Base-by-base conservation (phyloP, 768 basidiomycete genomes). In the Boletales sp. region DNA sequence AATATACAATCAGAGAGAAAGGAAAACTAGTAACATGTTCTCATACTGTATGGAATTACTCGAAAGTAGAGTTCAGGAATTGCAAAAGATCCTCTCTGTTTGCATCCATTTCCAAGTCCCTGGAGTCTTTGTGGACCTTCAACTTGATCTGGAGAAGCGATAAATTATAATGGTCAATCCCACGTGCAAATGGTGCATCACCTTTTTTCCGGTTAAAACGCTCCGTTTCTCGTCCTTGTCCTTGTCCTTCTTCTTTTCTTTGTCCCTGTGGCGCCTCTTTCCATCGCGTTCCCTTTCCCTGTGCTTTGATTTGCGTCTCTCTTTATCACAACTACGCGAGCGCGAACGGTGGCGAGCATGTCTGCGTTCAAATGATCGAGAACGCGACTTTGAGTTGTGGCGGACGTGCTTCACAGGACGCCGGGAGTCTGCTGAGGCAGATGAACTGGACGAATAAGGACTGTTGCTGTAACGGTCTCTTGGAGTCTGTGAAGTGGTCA, bases 121-220 rank as follows among this genome's bases (percentile, higher is more conserved):
- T 74, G 37, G 75, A 76, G 45, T 80, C 79, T 58, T 79, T 81
- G 69, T 78, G 80, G 12, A 84, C 78, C 62, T 81, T 83, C 37
- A 83, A 62, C 61, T 83, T 83, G 42, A 83, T 83, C 82, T 83
- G 50, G 17, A 19, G 38, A 18, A 8, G 38, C 3, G 4, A 2
- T 54, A 4, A 45, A 27, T 36, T 14, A 38, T 4, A 29, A 18
- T 15, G 32, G 0, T 50, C 37, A 3, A 15, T 4, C 3, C 2
- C 7, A 12, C 12, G 6, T 14, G 4, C 13, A 2, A 9, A n/a
- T 13, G 11, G 30, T 3, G 15, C 8, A 49, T 45, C 21, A 78
- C 81, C 78, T 81, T 83, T 59, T 83, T 83, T 1, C 82, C 82
- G 4, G 82, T 84, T 52, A 84, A 55, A 27, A 81, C 68, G 55